A percentile compares a stretch with the other conserved stretches of the same genome.
These are phyloP conservation scores for Rhypophila decipiens DNA, from an alignment of 495 filamentous ascomycete genomes.

Conservation along the genomic window DNA sequence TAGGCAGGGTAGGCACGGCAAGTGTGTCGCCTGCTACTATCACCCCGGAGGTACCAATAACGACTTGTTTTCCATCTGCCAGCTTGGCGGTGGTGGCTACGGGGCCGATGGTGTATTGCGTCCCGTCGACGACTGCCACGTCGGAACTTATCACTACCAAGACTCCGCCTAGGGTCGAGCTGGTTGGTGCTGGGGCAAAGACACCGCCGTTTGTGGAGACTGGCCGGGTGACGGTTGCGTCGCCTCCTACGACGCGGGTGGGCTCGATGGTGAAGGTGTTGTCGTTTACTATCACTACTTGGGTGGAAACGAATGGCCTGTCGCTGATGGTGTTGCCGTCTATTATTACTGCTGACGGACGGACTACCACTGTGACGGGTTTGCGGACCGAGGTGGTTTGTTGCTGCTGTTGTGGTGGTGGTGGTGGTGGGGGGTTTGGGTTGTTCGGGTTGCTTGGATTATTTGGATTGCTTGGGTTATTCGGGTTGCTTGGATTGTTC, in stretches of 20 bases:
- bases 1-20: constrained; percentile 20
- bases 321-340: constrained; percentile 35
- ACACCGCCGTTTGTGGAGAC: constrained; percentile 15
- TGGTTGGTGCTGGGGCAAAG: constrained; percentile 26
- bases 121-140: constrained; percentile 38
- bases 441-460: too few relatives aligned
- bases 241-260: constrained; percentile 32
- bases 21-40: constrained; percentile 31
- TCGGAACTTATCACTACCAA: constrained; percentile 35
- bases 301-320: constrained; percentile 24
- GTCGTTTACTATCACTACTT: constrained; percentile 32
- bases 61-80: constrained; percentile 39
- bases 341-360: constrained; percentile 37
- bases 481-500: too few relatives aligned
- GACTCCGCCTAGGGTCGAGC: constrained; percentile 32
- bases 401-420: not conserved
- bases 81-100: constrained; percentile 13
- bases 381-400: constrained; percentile 4
- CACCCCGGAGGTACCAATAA: constrained; percentile 40
- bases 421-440: too few relatives aligned
- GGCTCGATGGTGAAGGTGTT: constrained; percentile 40
- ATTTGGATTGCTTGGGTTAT: too few relatives aligned
- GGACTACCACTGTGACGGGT: constrained; percentile 32
- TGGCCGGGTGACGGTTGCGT: constrained; percentile 33
- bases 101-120: constrained; percentile 34